Base-by-base conservation (phyloP, 805 yeast genomes). In the Brettanomyces bruxellensis region DNA sequence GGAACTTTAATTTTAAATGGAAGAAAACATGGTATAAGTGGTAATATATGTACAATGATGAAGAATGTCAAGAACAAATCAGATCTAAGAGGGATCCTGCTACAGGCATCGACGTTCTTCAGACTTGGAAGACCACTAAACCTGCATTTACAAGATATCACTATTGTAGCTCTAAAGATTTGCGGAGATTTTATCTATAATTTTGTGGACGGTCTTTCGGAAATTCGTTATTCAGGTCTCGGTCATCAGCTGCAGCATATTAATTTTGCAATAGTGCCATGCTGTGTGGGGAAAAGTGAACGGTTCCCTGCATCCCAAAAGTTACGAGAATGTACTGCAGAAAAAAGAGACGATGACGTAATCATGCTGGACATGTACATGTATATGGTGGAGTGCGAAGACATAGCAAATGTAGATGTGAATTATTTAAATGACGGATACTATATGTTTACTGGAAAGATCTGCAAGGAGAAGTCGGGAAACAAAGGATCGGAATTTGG, bases 171-270 rank as follows among this genome's bases (percentile, higher is more conserved):
- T 2, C 41, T 56, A 23, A 55, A 57, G 23, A 34, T 57, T 14
- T 61, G 66, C 40, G 65, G 65, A 1, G 62, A 60, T 34, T 47
- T 60, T 39, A 34, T 52, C 23, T 57, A 55, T 37, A 24, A 49
- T 2, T 9, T 56, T 2, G 39, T 58, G 3, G 55, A 52, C 36
- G 46, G 38, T 47, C 47, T 11, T 14, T 41, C 7, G 13, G 30
- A 22, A 34, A 18, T 14, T 12, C 38, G 38, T 35, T 7, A 35
- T 12, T 13, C 14, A 12, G 24, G 35, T 3, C 44, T 25, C 25
- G 43, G 28, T 14, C 41, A 43, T 11, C 30, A 22, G 4, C 39
- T 28, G 38, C 13, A 5, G 32, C 41, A 41, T 5, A 32, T 23
- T 2, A 38, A 25, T 22, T 13, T 50, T 2, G 23, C 43, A 3